Conservation (phyloP, 805 yeast species). For the Blastobotrys parvus region DNA sequence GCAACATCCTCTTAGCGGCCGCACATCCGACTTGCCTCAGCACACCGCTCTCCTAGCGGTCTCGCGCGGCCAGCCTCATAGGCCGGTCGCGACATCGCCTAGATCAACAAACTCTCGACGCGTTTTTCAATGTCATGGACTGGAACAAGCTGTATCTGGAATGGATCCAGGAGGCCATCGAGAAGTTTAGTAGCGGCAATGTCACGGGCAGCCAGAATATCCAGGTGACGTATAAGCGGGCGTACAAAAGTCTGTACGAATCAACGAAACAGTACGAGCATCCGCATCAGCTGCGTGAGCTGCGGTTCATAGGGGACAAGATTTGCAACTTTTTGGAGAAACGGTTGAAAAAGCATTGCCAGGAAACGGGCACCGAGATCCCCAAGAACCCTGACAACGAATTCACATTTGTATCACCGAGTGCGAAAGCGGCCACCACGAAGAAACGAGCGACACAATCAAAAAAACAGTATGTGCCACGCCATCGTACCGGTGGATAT, state of each 20-base stretch:
- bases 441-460: slow-evolving; percentile 22
- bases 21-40: no score
- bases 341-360: slow-evolving; percentile 46
- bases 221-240: slow-evolving; percentile 42
- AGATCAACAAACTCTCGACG: background rate
- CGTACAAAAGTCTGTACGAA: slow-evolving; percentile 42
- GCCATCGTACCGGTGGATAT: slow-evolving; percentile 72
- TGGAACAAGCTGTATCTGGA: slow-evolving; percentile 21
- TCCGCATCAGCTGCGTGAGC: slow-evolving; percentile 49
- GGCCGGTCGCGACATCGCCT: background rate
- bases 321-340: slow-evolving; percentile 45
- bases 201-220: slow-evolving; percentile 1
- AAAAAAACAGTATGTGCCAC: slow-evolving; percentile 53
- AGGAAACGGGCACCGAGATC: slow-evolving; percentile 37
- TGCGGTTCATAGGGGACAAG: slow-evolving; percentile 67
- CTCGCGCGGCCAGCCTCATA: no score
- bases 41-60: no score
- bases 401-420: slow-evolving; percentile 7
- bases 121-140: background rate
- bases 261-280: slow-evolving; percentile 39
- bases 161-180: slow-evolving; percentile 23
- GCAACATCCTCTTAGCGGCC: no score
- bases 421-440: slow-evolving; percentile 8
- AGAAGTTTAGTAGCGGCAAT: no score
- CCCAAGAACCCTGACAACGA: slow-evolving; percentile 32